Conservation (phyloP, 2,329 filamentous ascomycete genomes). For the Thyridium curvatum region DNA sequence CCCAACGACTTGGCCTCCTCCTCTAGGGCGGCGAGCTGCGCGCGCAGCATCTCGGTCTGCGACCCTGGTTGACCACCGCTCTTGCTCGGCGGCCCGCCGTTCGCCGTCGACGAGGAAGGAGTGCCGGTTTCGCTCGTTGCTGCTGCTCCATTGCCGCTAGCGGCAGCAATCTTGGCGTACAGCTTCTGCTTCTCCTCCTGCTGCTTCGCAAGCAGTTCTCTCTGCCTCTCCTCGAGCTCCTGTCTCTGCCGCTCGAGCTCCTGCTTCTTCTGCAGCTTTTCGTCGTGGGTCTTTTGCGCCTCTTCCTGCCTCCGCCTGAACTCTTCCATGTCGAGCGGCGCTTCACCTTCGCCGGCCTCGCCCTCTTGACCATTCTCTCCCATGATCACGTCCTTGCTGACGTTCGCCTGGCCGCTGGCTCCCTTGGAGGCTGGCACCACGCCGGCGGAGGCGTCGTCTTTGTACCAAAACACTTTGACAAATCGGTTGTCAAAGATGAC, state of each 20-base stretch:
- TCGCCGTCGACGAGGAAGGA: constrained; percentile 11
- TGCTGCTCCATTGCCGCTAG: constrained; percentile 11
- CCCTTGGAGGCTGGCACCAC: constrained; percentile 16
- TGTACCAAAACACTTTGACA: constrained; percentile 77
- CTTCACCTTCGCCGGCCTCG: constrained; percentile 8
- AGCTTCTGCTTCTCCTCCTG: constrained; percentile 58
- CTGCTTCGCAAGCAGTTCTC: constrained; percentile 55
- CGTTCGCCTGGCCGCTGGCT: constrained; percentile 13
- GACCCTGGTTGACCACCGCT: constrained; percentile 17
- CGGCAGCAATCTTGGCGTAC: constrained; percentile 53
- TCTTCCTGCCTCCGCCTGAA: constrained; percentile 64
- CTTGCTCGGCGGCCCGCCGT: constrained; percentile 15
- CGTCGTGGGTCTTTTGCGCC: constrained; percentile 62
- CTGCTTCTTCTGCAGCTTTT: constrained; percentile 55
- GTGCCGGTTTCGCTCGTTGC: constrained; percentile 3
- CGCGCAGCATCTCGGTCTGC: constrained; percentile 60
- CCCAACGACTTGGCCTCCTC: constrained; percentile 66
- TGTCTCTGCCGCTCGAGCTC: constrained; percentile 56
- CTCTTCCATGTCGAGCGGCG: constrained; percentile 58
- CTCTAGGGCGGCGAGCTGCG: constrained; percentile 66
- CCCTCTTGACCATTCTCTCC: constrained; percentile 5
- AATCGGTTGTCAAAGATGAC: constrained; percentile 81
- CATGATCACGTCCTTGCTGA: background rate
- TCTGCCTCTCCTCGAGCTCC: constrained; percentile 59
- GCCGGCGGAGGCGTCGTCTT: constrained; percentile 37